phyloP scores from a whole-genome alignment of 306 rosid genomes.

The Parietaria judaica region DNA sequence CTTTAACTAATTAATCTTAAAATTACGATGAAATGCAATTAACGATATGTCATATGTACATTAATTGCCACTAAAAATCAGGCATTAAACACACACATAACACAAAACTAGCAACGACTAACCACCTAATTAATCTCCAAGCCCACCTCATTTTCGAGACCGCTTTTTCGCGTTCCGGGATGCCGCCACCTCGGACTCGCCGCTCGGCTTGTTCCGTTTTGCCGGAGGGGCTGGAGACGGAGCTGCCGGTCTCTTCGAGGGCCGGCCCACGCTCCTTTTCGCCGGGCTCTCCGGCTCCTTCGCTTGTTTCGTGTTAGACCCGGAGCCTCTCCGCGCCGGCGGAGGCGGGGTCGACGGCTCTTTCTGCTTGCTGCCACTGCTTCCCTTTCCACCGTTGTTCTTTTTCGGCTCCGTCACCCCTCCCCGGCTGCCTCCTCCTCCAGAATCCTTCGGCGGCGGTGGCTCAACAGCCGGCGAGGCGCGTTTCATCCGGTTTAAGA shows the following conservation, averaged over 20 bases:
- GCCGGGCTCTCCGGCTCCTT: constrained; percentile 21
- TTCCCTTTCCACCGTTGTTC: constrained; percentile 6
- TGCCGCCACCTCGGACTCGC: constrained; percentile 8
- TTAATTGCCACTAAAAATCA: not conserved
- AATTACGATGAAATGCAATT: not conserved
- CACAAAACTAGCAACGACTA: not conserved
- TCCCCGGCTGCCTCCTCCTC: constrained; percentile 10
- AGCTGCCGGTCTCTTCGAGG: constrained; percentile 17
- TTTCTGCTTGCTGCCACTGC: constrained; percentile 12
- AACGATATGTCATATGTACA: constrained; percentile 1
- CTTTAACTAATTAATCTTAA: not conserved
- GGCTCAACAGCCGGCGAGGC: constrained; percentile 9
- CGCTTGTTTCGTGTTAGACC: not conserved
- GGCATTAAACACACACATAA: not conserved
- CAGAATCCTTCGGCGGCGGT: constrained; percentile 5
- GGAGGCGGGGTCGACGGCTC: constrained; percentile 14
- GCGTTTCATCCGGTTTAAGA: constrained; percentile 28
- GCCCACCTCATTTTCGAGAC: constrained; percentile 9
- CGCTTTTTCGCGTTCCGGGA: constrained; percentile 15
- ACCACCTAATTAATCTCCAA: not conserved
- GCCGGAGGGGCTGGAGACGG: constrained; percentile 8
- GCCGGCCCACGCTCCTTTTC: constrained; percentile 22
- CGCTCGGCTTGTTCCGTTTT: constrained; percentile 13
- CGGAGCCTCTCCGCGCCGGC: constrained; percentile 11
- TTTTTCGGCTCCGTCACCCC: constrained; percentile 17